A percentile compares a stretch with the other conserved stretches of the same genome.
phyloP scores from a whole-genome alignment of 306 rosid species.

The Dryas octopetala region DNA sequence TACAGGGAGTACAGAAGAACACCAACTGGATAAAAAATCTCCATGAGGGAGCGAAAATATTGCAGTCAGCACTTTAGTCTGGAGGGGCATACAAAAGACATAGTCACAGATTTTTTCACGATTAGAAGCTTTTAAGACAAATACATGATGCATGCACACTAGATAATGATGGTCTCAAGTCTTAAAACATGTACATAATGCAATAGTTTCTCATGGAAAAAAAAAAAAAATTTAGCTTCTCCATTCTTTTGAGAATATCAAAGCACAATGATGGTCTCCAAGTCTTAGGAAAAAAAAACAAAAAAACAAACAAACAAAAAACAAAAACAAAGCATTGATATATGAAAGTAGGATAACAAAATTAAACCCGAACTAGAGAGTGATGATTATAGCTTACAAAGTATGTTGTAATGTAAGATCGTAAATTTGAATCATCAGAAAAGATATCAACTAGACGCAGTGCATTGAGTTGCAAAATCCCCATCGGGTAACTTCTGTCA shows the following conservation, averaged over 20 bases:
- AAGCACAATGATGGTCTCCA: neutral
- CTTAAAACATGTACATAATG: constrained; percentile 24
- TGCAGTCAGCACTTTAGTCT: constrained; percentile 89
- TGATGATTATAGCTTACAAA: constrained; percentile 57
- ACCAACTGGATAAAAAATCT: constrained; percentile 85
- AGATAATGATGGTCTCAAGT: neutral
- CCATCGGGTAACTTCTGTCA: constrained; percentile 63
- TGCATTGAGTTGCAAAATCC: constrained; percentile 92
- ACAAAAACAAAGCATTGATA: neutral
- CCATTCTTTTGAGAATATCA: neutral
- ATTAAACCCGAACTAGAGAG: neutral
- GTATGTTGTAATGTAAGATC: constrained; percentile 69
- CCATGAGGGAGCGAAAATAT: constrained; percentile 78
- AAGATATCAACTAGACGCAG: constrained; percentile 92
- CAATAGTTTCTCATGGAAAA: constrained; percentile 13
- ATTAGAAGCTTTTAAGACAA: constrained; percentile 10
- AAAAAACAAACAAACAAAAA: neutral
- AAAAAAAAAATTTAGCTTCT: constrained; percentile 5
- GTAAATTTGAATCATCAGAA: constrained; percentile 93
- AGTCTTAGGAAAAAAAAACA: neutral
- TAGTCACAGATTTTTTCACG: constrained; percentile 31
- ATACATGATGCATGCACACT: constrained; percentile 23
- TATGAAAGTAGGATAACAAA: neutral
- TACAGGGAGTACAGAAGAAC: constrained; percentile 78
- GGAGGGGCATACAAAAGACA: constrained; percentile 51